Conservation (phyloP, 192 early-diverging fungal genomes). For the Coemansia sp. region DNA sequence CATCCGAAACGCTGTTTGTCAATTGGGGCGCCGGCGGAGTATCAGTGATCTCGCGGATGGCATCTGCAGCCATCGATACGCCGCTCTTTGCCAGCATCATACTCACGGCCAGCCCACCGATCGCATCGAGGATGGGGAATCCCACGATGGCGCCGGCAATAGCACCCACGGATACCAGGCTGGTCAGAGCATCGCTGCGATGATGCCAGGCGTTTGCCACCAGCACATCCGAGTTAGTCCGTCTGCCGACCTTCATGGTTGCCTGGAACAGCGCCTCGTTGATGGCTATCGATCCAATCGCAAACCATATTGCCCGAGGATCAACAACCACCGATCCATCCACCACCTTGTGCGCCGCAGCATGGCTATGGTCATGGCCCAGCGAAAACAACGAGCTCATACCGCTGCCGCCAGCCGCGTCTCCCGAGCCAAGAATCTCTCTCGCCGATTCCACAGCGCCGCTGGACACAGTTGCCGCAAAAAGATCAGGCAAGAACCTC, state of each 20-base stretch:
- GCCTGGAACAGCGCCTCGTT: constrained; percentile 76
- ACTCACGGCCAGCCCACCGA: constrained; percentile 72
- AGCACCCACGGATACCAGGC: constrained; percentile 67
- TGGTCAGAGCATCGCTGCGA: constrained; percentile 71
- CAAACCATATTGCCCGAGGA: constrained; percentile 72
- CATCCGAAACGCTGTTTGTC: constrained; percentile 24
- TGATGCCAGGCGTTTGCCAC: constrained; percentile 89
- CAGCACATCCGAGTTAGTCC: constrained; percentile 66
- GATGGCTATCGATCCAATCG: constrained; percentile 60
- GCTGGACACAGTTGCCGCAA: constrained; percentile 14
- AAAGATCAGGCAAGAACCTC: constrained; percentile 25
- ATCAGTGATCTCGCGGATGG: constrained; percentile 57
- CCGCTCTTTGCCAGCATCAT: constrained; percentile 69
- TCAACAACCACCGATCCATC: constrained; percentile 43
- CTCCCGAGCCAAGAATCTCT: constrained; percentile 8
- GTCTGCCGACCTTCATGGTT: constrained; percentile 64
- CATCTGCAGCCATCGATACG: constrained; percentile 51
- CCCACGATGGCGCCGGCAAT: constrained; percentile 73
- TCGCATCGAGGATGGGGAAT: constrained; percentile 66
- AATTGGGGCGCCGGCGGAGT: constrained; percentile 34
- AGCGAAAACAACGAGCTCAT: constrained; percentile 22
- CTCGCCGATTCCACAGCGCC: constrained; percentile 15
- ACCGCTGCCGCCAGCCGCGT: constrained; percentile 1
- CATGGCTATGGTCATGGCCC: constrained; percentile 31
- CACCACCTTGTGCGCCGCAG: constrained; percentile 23